Base-by-base conservation (phyloP, 768 basidiomycete species). In the Pisolithus sp. region DNA sequence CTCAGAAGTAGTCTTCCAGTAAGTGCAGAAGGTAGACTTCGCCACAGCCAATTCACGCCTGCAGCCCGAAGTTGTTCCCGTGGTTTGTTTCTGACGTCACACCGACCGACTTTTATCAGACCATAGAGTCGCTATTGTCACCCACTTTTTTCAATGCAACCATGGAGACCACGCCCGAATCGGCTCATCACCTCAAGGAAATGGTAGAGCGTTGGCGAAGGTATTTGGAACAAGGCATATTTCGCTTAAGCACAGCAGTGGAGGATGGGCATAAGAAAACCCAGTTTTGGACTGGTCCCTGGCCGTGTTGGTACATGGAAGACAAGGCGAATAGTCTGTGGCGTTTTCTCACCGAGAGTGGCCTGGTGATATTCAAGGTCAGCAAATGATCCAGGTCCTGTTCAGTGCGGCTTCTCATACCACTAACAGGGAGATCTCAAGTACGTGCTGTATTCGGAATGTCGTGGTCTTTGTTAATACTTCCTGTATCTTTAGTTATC, bases 11-110 rank as follows among this genome's bases (percentile, higher is more conserved):
- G 82, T 91, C 50, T 96, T 97, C 70, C 95, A 99, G 93, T 95
- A 47, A 53, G 82, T 76, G 40, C 15, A 18, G 30, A 34, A 34
- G 34, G 15, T 34, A 13, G n/a, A 5, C 5, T 30, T 9, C 49
- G 8, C 41, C 47, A 47, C 46, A 12, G 13, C 10, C 51, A 67
- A 8, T 67, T 44, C 20, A 37, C 40, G 43, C 18, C 49, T 15
- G 49, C 5, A 95, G 93, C 70, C 90, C 93, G 0, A 97, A 99
- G 67, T 73, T 88, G 7, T 87, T 97, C 48, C 94, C 94, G 0
- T 99, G 95, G 93, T 99, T 98, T 64, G 94, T 97, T 43, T 93
- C 89, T 10, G 92, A 96, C 65, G 93, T 94, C 26, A 88, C 89
- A 5, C 93, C 95, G 2, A 71, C 76, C 23, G 95, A 99, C 66